These are phyloP conservation scores for Aristolochia fimbriata DNA, from an alignment of 164 flowering plant genomes.

Conservation along the genomic window DNA sequence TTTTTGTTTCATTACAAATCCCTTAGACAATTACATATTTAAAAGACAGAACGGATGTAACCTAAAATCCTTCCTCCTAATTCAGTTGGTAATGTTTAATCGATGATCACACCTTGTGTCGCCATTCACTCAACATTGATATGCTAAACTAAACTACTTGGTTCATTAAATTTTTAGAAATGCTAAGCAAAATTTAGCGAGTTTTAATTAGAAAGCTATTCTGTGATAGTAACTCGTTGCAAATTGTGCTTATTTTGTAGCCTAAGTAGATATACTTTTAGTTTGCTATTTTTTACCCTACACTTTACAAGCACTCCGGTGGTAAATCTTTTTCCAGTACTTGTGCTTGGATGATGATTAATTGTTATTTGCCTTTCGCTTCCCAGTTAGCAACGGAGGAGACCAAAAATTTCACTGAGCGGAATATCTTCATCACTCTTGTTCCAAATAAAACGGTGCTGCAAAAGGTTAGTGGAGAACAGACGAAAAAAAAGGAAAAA, in stretches of 20 bases:
- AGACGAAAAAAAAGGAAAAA: constrained; percentile 53
- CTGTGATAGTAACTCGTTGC: too few relatives aligned
- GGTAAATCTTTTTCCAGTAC: not conserved
- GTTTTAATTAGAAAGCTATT: too few relatives aligned
- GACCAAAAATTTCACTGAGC: constrained; percentile 55
- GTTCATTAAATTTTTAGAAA: too few relatives aligned
- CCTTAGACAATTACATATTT: not conserved
- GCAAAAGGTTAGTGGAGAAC: constrained; percentile 47
- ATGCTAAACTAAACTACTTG: too few relatives aligned
- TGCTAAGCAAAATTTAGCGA: too few relatives aligned
- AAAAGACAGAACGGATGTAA: not conserved
- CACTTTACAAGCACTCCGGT: too few relatives aligned
- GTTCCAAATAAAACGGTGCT: constrained; percentile 56
- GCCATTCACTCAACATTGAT: too few relatives aligned
- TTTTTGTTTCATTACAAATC: not conserved
- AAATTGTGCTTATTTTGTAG: too few relatives aligned
- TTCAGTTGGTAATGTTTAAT: not conserved
- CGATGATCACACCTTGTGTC: not conserved
- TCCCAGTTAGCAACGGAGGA: constrained; percentile 74
- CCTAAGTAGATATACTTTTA: too few relatives aligned
- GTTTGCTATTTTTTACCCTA: too few relatives aligned
- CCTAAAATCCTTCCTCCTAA: not conserved
- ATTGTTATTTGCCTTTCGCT: constrained; percentile 3
- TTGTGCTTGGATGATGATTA: not conserved
- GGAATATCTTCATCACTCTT: constrained; percentile 52